Evolutionary conservation across 352 stramenopile genomes (phyloP).

Genomic region (Peronosclerospora sorghi): DNA sequence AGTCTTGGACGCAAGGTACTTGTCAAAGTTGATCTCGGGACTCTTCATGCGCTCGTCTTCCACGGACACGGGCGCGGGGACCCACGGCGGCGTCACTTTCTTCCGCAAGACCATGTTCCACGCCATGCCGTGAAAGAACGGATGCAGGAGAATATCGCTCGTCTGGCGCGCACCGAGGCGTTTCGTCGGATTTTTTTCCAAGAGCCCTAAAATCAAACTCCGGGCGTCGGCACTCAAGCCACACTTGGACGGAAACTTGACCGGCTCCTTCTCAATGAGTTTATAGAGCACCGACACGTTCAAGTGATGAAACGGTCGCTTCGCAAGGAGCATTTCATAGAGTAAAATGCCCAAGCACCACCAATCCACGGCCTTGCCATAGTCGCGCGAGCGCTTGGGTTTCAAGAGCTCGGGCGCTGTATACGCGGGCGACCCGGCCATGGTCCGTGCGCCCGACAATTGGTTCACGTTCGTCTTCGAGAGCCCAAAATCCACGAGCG

Average conservation of each 20-base stretch:
- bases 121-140: conserved; percentile 70
- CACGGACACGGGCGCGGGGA: conserved; percentile 52
- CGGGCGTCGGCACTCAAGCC: conserved; percentile 55
- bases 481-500: conserved; percentile 91
- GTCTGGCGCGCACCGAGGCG: conserved; percentile 73
- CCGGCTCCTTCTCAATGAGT: conserved; percentile 79
- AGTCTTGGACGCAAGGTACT: conserved; percentile 74
- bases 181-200: conserved; percentile 80
- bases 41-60: conserved; percentile 68
- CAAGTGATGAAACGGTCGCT: conserved; percentile 85
- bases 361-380: conserved; percentile 82
- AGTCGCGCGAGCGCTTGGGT: conserved; percentile 74
- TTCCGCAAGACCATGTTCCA: conserved; percentile 80
- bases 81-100: conserved; percentile 65
- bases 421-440: conserved; percentile 76
- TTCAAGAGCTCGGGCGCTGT: conserved; percentile 75
- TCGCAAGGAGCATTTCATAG: conserved; percentile 88
- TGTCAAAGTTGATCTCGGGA: conserved; percentile 80
- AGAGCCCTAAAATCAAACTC: conserved; percentile 58
- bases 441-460: conserved; percentile 71
- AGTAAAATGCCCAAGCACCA: conserved; percentile 85
- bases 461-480: conserved; percentile 87
- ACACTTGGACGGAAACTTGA: conserved; percentile 79
- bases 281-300: conserved; percentile 88
- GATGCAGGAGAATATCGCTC: conserved; percentile 72